These are phyloP conservation scores for Exophiala dermatitidis DNA, from an alignment of 2,329 filamentous ascomycete species.

Conservation along the genomic window DNA sequence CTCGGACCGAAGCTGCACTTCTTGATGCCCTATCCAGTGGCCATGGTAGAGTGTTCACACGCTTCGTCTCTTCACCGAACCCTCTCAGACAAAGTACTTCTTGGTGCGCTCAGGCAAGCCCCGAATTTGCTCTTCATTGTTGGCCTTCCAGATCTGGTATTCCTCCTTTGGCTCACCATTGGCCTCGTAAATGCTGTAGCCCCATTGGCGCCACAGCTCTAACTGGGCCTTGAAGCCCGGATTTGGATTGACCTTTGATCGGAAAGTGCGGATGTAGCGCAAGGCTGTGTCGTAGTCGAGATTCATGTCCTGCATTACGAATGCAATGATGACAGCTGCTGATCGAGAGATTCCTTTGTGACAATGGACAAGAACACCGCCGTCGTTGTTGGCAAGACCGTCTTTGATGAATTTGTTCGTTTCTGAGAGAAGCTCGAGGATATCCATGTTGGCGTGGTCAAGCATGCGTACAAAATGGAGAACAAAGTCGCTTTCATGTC, in stretches of 20 bases:
- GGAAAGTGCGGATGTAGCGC: conserved; percentile 11
- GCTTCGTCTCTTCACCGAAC: too few relatives aligned
- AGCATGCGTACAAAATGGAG: conserved; percentile 19
- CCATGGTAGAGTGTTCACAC: too few relatives aligned
- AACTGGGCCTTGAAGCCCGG: conserved; percentile 18
- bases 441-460: conserved; percentile 10
- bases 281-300: conserved; percentile 19
- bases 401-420: conserved; percentile 17
- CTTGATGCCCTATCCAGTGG: too few relatives aligned
- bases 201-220: conserved; percentile 14
- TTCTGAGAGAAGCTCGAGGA: conserved; percentile 15
- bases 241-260: conserved; percentile 19
- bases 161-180: conserved; percentile 15
- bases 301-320: conserved; percentile 21
- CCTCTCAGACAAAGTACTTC: too few relatives aligned
- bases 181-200: conserved; percentile 14
- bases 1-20: too few relatives aligned
- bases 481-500: conserved; percentile 18
- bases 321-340: conserved; percentile 17
- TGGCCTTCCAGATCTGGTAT: conserved; percentile 14
- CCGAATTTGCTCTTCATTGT: conserved; percentile 15
- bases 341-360: conserved; percentile 23
- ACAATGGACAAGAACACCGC: conserved; percentile 24
- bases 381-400: conserved; percentile 13
- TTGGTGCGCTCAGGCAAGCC: neutral